phyloP scores from a whole-genome alignment of 352 stramenopile species.

The Pythium dissimile region DNA sequence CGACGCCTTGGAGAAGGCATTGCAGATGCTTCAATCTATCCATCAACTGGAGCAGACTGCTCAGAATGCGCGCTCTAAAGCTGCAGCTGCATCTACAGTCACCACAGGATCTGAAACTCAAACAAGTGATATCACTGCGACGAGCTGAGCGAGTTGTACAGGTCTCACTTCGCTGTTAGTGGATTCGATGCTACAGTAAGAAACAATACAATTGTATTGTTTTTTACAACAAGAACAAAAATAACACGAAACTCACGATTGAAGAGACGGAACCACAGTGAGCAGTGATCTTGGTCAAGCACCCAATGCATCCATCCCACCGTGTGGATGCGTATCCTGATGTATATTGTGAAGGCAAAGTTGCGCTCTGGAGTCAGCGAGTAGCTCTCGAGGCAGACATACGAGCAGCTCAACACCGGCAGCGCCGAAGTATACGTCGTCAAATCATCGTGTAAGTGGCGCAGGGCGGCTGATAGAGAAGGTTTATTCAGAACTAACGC shows the following conservation, averaged over 20 bases:
- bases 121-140: conserved; percentile 6
- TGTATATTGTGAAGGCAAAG: neutral
- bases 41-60: conserved; percentile 27
- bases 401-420: conserved; percentile 11
- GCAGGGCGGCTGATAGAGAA: neutral
- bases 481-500: too few species aligned
- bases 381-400: conserved; percentile 14
- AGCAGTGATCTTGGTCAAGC: too few species aligned
- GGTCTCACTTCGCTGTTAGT: too few species aligned
- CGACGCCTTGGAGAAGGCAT: conserved; percentile 51
- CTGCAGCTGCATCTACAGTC: neutral
- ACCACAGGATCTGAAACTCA: too few species aligned
- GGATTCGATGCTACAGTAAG: too few species aligned
- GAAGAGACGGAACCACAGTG: too few species aligned
- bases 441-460: conserved; percentile 9
- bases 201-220: too few species aligned
- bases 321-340: too few species aligned
- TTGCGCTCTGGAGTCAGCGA: conserved; percentile 21
- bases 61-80: neutral
- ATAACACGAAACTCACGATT: too few species aligned
- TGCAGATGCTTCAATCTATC: conserved; percentile 50
- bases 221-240: too few species aligned
- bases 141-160: conserved; percentile 20
- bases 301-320: conserved; percentile 22
- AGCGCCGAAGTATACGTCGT: neutral